A percentile compares a stretch with the other conserved stretches of the same genome.
Conservation (phyloP, 2,329 filamentous ascomycete genomes). For the Metarhizium guizhouense region DNA sequence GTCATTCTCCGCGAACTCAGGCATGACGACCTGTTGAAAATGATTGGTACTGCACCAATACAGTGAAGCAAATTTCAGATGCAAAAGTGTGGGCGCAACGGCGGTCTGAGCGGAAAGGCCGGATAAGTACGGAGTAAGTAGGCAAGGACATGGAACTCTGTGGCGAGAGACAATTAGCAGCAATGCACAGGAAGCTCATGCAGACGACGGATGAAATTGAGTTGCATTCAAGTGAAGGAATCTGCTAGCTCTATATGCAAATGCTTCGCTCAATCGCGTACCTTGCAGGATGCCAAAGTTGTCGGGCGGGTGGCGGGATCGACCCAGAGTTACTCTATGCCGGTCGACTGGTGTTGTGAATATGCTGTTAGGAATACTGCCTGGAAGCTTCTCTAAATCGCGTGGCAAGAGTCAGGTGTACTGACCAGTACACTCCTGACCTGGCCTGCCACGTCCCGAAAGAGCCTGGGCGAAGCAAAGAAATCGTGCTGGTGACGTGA, state of each 20-base stretch:
- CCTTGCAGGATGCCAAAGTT: background rate
- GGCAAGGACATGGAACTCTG: background rate
- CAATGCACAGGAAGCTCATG: background rate
- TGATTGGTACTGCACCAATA: background rate
- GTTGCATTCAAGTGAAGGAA: background rate
- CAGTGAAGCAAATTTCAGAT: background rate
- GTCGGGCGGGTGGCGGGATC: background rate
- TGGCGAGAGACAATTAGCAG: background rate
- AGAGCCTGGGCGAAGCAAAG: background rate
- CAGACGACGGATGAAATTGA: background rate
- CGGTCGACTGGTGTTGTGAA: background rate
- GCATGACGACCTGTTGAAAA: slow-evolving; percentile 12
- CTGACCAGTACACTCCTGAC: background rate
- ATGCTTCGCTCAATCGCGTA: background rate
- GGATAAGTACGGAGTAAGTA: background rate
- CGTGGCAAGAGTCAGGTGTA: background rate
- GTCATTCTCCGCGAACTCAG: slow-evolving; percentile 13
- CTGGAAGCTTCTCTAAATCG: background rate
- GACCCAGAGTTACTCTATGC: background rate
- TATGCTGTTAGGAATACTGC: background rate
- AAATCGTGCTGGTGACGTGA: background rate
- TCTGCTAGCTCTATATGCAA: background rate
- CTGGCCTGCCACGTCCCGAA: background rate
- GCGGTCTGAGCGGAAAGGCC: slow-evolving; percentile 1
- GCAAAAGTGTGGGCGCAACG: background rate